Evolutionary conservation across 352 stramenopile genomes (phyloP).

Genomic region (Pythium folliculosum): DNA sequence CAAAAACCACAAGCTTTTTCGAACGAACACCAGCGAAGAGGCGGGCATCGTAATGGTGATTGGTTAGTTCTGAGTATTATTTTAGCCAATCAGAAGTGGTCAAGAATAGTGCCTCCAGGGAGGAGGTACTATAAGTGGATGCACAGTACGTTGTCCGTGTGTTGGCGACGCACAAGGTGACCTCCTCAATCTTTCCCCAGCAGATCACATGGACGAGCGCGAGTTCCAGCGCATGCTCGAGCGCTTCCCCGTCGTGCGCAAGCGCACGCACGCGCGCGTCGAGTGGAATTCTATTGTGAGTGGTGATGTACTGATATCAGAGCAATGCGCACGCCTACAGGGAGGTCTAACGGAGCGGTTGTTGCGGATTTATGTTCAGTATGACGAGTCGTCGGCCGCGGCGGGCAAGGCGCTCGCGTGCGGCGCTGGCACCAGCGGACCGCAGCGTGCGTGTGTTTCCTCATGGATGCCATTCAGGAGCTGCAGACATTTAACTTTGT

Average conservation of each 20-base stretch:
- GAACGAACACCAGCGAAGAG: constrained; percentile 7
- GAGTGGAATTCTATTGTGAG: constrained; percentile 76
- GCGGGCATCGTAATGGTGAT: neutral
- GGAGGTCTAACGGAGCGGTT: neutral
- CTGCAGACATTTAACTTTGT: no score
- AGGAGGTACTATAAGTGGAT: constrained; percentile 5
- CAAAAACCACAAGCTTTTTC: constrained; percentile 35
- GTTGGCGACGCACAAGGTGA: neutral
- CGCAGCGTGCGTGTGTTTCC: constrained; percentile 17
- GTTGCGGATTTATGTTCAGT: constrained; percentile 21
- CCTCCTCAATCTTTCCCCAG: neutral
- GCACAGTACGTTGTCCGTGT: neutral
- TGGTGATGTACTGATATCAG: no score
- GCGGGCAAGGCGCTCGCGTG: constrained; percentile 2
- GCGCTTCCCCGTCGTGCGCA: constrained; percentile 77
- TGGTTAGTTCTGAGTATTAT: constrained; percentile 5
- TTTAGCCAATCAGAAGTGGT: constrained; percentile 23
- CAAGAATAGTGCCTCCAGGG: neutral
- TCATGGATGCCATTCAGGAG: neutral
- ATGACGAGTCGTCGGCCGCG: constrained; percentile 16
- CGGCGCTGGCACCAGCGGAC: neutral
- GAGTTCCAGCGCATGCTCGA: constrained; percentile 73
- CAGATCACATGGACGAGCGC: constrained; percentile 54
- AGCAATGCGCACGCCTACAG: no score
- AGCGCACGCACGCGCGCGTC: constrained; percentile 74